Evolutionary conservation across 352 stramenopile species (phyloP), one percentile per base, ranked within the genome.

Genomic region (Pythium angustatum): DNA sequence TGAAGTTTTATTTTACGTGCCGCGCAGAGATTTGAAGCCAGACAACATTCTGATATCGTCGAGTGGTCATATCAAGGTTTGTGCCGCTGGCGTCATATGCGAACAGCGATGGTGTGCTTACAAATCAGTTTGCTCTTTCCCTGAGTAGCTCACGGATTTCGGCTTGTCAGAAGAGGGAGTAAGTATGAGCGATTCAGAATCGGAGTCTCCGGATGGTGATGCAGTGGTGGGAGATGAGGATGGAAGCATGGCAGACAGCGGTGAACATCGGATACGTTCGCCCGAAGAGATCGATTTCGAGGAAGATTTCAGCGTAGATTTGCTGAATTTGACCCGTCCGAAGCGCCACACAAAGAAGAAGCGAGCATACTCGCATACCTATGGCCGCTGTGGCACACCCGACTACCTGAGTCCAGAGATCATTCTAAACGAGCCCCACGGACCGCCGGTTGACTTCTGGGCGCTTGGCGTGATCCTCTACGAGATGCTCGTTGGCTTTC

Each of bases 391-490:
- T 28, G 90, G 90, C 0, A 97, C 88, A 21, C 90, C 90, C 0
- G 88, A 96, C 56, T 97, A 97, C 48, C 57, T 96, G 47, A 91
- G 88, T 31, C 90, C 90, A 10, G 90, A 97, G 74, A 95, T 97
- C 68, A 84, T 97, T 50, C 71, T 87, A 7, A 73, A 83, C 4
- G 61, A 77, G 2, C 71, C 77, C 22, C 87, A 96, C 48, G 87
- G 83, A 2, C 83, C 85, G 3, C 77, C 85, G 7, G 90, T 95
- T 19, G 90, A 97, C 41, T 97, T 90, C 38, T 97, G 90, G 90
- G 87, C 86, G 5, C 76, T 96, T 9, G 90, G 90, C n/a, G 86
- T 97, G n/a, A 95, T 97, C 33, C 41, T 97, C 33, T 95, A 93
- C 71, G 87, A 95, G 58, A 94, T 96, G 83, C 71, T 96, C 30